Conservation (phyloP, 2,329 filamentous ascomycete species). For the Aaosphaeria arxii region DNA sequence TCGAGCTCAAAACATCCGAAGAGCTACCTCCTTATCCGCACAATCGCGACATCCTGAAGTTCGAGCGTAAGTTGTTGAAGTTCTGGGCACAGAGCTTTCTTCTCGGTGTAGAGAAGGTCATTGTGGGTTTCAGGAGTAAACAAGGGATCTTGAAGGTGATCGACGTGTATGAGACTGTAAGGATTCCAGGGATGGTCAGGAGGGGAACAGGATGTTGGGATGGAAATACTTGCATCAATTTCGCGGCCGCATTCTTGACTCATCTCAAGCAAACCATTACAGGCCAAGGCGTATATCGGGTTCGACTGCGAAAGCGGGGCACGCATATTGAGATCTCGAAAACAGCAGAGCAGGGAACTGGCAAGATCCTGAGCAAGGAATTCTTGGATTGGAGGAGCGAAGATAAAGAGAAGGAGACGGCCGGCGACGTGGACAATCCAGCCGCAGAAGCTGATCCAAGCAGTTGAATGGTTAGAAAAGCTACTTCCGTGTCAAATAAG, state of each 20-base stretch:
- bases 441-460: too few species aligned
- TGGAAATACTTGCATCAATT: slow-evolving; percentile 91
- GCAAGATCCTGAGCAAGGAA: slow-evolving; percentile 70
- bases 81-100: slow-evolving; percentile 98
- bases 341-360: slow-evolving; percentile 71
- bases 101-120: slow-evolving; percentile 85
- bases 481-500: too few species aligned
- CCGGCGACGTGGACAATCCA: neutral
- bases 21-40: slow-evolving; percentile 56
- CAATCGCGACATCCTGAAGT: slow-evolving; percentile 67
- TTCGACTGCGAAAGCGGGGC: slow-evolving; percentile 63
- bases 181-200: slow-evolving; percentile 74
- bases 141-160: slow-evolving; percentile 69
- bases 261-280: slow-evolving; percentile 66
- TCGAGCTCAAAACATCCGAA: slow-evolving; percentile 90
- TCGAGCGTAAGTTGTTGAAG: slow-evolving; percentile 87
- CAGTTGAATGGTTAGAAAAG: too few species aligned
- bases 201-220: slow-evolving; percentile 74
- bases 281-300: slow-evolving; percentile 75
- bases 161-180: slow-evolving; percentile 76
- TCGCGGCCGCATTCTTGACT: slow-evolving; percentile 72
- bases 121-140: slow-evolving; percentile 80
- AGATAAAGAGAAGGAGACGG: slow-evolving; percentile 5
- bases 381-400: slow-evolving; percentile 69
- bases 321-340: slow-evolving; percentile 70